phyloP scores from a whole-genome alignment of 352 stramenopile genomes.

The Globisporangium mamillatum region DNA sequence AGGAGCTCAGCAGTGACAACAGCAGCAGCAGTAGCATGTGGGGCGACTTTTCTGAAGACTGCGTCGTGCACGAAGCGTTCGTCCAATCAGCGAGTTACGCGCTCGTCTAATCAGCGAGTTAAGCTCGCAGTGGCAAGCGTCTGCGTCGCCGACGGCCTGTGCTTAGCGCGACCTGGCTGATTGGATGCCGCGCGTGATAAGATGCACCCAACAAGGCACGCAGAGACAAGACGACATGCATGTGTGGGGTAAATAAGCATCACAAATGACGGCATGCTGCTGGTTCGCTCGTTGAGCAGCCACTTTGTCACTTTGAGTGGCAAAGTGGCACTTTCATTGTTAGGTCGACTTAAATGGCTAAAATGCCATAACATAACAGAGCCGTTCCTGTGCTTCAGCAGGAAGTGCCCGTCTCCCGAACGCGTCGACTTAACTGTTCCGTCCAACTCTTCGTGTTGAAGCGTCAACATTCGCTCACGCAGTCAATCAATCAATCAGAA shows the following conservation, averaged over 20 bases:
- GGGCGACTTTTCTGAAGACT: not conserved
- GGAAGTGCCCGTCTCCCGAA: too few relatives aligned
- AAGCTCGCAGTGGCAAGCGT: not conserved
- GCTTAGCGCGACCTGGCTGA: not conserved
- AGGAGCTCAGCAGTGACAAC: not conserved
- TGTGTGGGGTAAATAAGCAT: too few relatives aligned
- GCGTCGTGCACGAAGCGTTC: not conserved
- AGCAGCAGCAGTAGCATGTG: not conserved
- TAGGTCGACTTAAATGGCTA: too few relatives aligned
- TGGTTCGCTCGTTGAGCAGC: not conserved
- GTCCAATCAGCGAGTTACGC: not conserved
- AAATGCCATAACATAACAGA: too few relatives aligned
- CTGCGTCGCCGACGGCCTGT: not conserved
- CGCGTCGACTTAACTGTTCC: too few relatives aligned
- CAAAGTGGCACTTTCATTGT: not conserved
- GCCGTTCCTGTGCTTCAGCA: too few relatives aligned
- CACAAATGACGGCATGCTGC: too few relatives aligned
- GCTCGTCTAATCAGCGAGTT: not conserved
- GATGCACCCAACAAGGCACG: not conserved
- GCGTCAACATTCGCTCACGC: not conserved
- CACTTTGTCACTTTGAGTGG: not conserved
- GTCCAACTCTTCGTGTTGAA: constrained; percentile 1
- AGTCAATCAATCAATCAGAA: not conserved
- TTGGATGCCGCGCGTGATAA: constrained; percentile 10
- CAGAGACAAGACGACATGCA: not conserved